Conservation (phyloP, 805 yeast genomes). For the Candida vaughaniae region DNA sequence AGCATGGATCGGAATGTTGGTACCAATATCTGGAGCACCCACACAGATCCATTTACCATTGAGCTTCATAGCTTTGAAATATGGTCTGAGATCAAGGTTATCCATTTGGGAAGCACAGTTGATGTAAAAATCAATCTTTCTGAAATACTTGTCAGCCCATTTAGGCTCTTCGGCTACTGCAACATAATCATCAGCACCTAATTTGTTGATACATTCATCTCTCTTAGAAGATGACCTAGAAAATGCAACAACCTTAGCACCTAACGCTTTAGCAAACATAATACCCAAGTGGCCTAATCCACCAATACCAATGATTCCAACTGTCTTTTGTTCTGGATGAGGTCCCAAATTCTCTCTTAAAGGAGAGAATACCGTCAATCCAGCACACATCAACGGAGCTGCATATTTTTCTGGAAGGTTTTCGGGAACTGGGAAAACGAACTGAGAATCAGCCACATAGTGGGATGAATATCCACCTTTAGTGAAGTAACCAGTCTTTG, state of each 20-base stretch:
- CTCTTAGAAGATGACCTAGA: conserved; percentile 42
- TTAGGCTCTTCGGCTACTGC: conserved; percentile 52
- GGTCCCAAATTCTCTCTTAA: conserved; percentile 42
- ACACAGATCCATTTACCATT: conserved; percentile 24
- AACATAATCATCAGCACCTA: conserved; percentile 36
- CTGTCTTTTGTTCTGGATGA: conserved; percentile 16
- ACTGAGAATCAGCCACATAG: conserved; percentile 41
- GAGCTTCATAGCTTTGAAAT: conserved; percentile 32
- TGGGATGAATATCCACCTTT: conserved; percentile 55
- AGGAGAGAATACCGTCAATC: conserved; percentile 54
- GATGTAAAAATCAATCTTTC: conserved; percentile 50
- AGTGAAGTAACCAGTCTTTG: conserved; percentile 26
- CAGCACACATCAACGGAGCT: conserved; percentile 59
- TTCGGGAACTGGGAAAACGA: conserved; percentile 51
- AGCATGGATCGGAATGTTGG: conserved; percentile 21
- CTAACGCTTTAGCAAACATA: conserved; percentile 58
- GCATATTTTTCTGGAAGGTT: conserved; percentile 37
- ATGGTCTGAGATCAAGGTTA: conserved; percentile 48
- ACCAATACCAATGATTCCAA: conserved; percentile 64
- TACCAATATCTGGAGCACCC: conserved; percentile 26
- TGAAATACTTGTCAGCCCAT: conserved; percentile 33
- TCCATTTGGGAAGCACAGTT: conserved; percentile 53
- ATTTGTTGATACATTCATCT: conserved; percentile 27
- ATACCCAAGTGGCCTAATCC: conserved; percentile 69
- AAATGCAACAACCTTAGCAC: conserved; percentile 57